Evolutionary conservation across 768 basidiomycete species (phyloP).

Genomic region (Piloderma croceum): DNA sequence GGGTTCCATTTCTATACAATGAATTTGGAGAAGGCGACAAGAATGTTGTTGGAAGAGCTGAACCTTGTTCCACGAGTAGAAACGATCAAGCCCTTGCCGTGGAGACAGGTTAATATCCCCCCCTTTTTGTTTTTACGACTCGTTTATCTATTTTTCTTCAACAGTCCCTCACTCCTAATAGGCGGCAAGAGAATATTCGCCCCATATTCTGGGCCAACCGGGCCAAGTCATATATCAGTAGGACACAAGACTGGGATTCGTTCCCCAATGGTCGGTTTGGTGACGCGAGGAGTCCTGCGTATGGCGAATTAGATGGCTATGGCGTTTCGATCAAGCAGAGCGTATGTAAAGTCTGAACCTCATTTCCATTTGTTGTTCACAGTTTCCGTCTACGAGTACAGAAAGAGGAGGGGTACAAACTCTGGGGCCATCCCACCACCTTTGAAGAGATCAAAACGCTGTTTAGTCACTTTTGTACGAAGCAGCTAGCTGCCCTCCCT

Average conservation of each 20-base stretch:
- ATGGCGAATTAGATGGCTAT: constrained; percentile 96
- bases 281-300: constrained; percentile 94
- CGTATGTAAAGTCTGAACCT: constrained; percentile 35
- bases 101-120: constrained; percentile 76
- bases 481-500: constrained; percentile 71
- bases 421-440: constrained; percentile 81
- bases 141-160: constrained; percentile 5
- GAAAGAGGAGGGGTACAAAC: constrained; percentile 81
- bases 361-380: constrained; percentile 5
- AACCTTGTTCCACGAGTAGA: constrained; percentile 84
- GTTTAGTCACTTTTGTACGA: constrained; percentile 80
- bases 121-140: constrained; percentile 8
- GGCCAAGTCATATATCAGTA: constrained; percentile 88
- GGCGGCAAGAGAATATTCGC: constrained; percentile 87
- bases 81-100: constrained; percentile 91
- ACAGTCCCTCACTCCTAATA: constrained; percentile 86
- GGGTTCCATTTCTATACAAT: constrained; percentile 97
- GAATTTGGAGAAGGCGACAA: constrained; percentile 93
- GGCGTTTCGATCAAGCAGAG: constrained; percentile 90
- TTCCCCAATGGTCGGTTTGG: constrained; percentile 99
- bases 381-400: constrained; percentile 29
- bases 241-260: constrained; percentile 99
- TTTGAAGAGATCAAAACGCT: constrained; percentile 62
- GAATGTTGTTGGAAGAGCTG: constrained; percentile 91
- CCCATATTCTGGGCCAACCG: constrained; percentile 99